Evolutionary conservation across 306 rosid genomes (phyloP), one percentile per base, ranked within the genome.

Genomic region (Quercus parvula): DNA sequence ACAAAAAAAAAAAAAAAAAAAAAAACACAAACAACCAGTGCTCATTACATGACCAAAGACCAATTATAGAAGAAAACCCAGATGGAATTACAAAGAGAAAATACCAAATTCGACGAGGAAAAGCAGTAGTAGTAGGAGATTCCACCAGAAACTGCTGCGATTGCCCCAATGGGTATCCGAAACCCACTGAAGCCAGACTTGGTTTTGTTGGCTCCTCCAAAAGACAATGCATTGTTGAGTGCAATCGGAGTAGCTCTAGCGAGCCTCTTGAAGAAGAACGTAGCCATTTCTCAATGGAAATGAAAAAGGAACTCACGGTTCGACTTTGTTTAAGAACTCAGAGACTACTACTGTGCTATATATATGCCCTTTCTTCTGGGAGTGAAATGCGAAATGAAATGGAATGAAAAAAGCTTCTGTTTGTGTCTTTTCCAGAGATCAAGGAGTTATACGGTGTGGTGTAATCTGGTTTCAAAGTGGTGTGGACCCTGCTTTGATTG

Each of bases 101-200:
- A 81, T 90, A 96, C 99, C 81, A 92, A 70, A 78, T 81, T 79
- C 67, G 96, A 79, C 30, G 92, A 86, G 70, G 96, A 89, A 35
- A 70, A 78, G 82, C 80, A 89, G 85, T 83, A 96, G 31, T 89
- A 46, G 79, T 81, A 91, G 44, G 99, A 96, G 83, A 86, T 19
- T 78, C 94, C 99, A 69, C 97, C 99, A 71, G 97, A 88, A 81
- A 90, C 76, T 54, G 98, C 98, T 6, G 97, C 96, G 35, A 90
- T 61, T 0, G 96, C 93, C 54, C 94, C 90, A 38, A 91, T 77
- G 5, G 99, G 93, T 4, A 87, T 62, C 17, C 92, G 84, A 76
- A 78, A 90, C 55, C 68, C 44, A 22, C 81, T 22, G 84, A 82
- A 67, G 22, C 58, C 31, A 69, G 89, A 76, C 76, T 84, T 91